Base-by-base conservation (phyloP, 805 yeast genomes). In the Lipomyces lipofer region DNA sequence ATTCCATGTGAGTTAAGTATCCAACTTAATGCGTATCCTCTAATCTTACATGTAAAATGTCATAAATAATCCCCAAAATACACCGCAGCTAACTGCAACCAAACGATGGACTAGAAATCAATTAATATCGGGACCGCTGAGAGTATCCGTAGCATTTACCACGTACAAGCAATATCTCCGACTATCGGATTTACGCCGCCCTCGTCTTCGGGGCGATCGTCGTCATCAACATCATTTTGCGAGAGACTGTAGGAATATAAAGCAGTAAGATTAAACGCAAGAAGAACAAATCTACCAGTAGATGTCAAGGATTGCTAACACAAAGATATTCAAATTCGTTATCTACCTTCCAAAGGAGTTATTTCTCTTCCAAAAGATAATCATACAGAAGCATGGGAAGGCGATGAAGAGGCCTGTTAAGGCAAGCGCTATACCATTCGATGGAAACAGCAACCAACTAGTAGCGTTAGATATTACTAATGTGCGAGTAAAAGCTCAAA, bases 241-340 rank as follows among this genome's bases (percentile, higher is more conserved):
- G 84, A 76, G 75, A 85, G 75, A 25, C 87, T 82, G 68, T 84
- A 88, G 1, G 89, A 82, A 64, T 86, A 88, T 43, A 88, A 73
- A 0, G 88, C 88, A 0, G 94, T 86, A 66, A 88, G 77, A 67
- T 88, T 88, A 71, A 82, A 88, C 0, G 95, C 83, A 56, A 88
- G 74, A 39, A 88, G 69, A 8, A 87, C 82, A 63, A 88, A 88
- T 25, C 40, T 36, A 17, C n/a, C n/a, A n/a, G n/a, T n/a, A n/a
- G n/a, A n/a, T n/a, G n/a, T n/a, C n/a, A n/a, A n/a, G n/a, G n/a
- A n/a, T n/a, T n/a, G n/a, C n/a, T n/a, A n/a, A n/a, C n/a, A n/a
- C n/a, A n/a, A n/a, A n/a, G n/a, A n/a, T n/a, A n/a, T n/a, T n/a
- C n/a, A n/a, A n/a, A n/a, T 38, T 10, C n/a, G 12, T 25, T 12